Base-by-base conservation (phyloP, 2,329 filamentous ascomycete genomes). In the Paramyrothecium sp. region DNA sequence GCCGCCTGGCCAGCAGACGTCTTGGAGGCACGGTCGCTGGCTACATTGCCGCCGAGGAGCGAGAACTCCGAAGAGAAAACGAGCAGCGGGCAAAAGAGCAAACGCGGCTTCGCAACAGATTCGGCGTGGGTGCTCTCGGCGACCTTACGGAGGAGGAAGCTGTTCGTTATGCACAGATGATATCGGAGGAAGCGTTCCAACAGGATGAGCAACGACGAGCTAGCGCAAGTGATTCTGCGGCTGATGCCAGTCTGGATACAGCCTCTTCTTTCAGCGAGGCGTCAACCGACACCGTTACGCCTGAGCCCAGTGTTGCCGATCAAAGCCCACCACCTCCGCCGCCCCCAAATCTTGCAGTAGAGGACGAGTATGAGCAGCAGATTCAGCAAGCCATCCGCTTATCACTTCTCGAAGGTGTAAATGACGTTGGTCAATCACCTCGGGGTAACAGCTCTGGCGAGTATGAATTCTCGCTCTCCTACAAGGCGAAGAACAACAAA, bases 21-120 rank as follows among this genome's bases (percentile, higher is more conserved):
- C 73, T 88, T 20, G 84, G 90, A 48, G 88, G 86, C 19, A 87
- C 89, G 22, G 80, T 97, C 38, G 85, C 88, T 58, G 89, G 89
- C 61, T 93, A 93, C 67, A 98, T 98, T 60, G 88, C 88, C 46
- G 89, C 90, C n/a, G 94, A 98, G 71, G 85, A 89, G 62, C 82
- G 87, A 48, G 92, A 97, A 70, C 81, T 97, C 56, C 88, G 89
- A 56, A 82, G 83, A 10, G 91, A 96, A 67, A 86, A 88, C 63
- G 78, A 87, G 33, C 82, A 85, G 48, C 83, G 85, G 44, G 80
- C 81, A 22, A 88, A 87, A 56, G 89, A 96, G 67, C 80, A 86
- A 55, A 83, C 86, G 17, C 86, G 87, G 22, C 79, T 98, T 23
- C 89, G 86, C 38, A 87, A 85, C 30, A 86, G 94, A 38, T 99